Percentiles rank a stretch among this genome's conserved stretches.
phyloP scores from a whole-genome alignment of 306 rosid genomes.

The Lagenaria siceraria region DNA sequence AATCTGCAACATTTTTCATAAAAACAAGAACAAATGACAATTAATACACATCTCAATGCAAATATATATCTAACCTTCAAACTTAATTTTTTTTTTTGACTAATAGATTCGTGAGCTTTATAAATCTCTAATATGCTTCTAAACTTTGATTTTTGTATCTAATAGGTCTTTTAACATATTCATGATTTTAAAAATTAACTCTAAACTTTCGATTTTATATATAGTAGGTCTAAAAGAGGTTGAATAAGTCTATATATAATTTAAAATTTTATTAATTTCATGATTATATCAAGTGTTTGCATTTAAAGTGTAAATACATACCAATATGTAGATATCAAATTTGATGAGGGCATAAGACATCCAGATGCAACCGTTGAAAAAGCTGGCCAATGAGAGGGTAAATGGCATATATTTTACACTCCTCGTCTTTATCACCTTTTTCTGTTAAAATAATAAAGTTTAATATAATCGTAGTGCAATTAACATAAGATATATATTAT shows the following conservation, averaged over 20 bases:
- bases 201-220: no score
- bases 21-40: background rate
- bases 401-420: conserved; percentile 78
- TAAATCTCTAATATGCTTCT: no score
- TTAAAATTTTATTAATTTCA: background rate
- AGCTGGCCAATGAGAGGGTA: conserved; percentile 48
- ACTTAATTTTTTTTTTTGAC: background rate
- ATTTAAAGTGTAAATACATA: background rate
- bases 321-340: conserved; percentile 50
- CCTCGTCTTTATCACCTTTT: conserved; percentile 40
- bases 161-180: no score
- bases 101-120: no score
- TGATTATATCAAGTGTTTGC: background rate
- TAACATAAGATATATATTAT: no score
- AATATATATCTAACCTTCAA: background rate
- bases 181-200: no score
- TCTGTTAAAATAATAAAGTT: conserved; percentile 16
- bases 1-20: conserved; percentile 21
- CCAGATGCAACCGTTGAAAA: conserved; percentile 53
- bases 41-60: background rate
- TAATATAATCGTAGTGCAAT: no score
- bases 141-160: no score
- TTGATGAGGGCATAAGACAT: conserved; percentile 59
- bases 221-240: no score
- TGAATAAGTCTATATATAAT: no score